Conservation (phyloP, 345 rosid species). For the Euphorbia lathyris region DNA sequence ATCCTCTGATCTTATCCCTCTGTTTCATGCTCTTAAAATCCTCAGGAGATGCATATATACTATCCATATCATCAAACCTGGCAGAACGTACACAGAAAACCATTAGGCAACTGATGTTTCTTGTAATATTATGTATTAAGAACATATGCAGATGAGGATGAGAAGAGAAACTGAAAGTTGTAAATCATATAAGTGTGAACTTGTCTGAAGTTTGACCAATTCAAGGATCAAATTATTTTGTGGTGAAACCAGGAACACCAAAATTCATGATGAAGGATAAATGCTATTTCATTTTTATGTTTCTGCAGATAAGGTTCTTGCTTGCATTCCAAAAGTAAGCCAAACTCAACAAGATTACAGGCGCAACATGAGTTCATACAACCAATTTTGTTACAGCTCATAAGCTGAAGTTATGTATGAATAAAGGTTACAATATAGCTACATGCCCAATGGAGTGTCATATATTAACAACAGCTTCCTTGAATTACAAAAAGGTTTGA, state of each 20-base stretch:
- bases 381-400: constrained; percentile 25
- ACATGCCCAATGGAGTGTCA: no score
- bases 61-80: constrained; percentile 87
- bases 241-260: not conserved
- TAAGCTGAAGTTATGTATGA: not conserved
- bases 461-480: no score
- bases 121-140: not conserved
- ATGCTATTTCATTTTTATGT: not conserved
- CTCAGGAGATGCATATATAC: constrained; percentile 80
- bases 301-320: not conserved
- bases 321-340: not conserved
- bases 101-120: constrained; percentile 6
- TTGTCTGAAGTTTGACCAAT: not conserved
- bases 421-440: constrained; percentile 9
- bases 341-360: not conserved
- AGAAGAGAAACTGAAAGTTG: not conserved
- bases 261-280: not conserved
- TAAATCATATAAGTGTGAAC: no score
- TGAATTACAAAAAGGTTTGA: no score
- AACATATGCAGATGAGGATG: not conserved
- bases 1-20: constrained; percentile 64
- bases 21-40: constrained; percentile 57
- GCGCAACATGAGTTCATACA: not conserved
- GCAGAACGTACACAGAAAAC: constrained; percentile 1
- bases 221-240: not conserved